phyloP scores from a whole-genome alignment of 192 early-diverging fungal genomes.

The Umbelopsis ramanniana region DNA sequence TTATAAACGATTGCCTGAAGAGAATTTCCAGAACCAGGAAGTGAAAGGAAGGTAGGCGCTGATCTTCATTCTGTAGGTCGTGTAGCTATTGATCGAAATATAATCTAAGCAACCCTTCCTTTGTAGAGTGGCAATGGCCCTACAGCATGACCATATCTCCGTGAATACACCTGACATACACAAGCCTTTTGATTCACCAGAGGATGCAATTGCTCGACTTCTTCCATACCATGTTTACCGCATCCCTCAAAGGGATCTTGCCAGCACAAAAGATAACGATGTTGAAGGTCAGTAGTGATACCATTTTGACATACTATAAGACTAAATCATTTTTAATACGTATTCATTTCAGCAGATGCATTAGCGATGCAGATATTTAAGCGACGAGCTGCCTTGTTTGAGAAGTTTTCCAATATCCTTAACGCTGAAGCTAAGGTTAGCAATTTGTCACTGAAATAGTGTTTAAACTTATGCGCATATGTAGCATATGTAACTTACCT shows the following conservation, averaged over 20 bases:
- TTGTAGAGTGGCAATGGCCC: constrained; percentile 47
- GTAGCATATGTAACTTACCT: neutral
- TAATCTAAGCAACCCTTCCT: neutral
- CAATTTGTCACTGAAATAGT: neutral
- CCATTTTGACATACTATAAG: neutral
- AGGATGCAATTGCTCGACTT: constrained; percentile 66
- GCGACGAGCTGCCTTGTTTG: constrained; percentile 29
- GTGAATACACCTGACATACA: constrained; percentile 51
- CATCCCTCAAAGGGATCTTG: constrained; percentile 57
- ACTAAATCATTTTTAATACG: neutral
- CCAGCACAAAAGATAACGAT: constrained; percentile 39
- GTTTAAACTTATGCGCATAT: neutral
- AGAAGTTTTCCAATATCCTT: constrained; percentile 23
- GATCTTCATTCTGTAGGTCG: neutral
- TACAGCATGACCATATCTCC: constrained; percentile 55
- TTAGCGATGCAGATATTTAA: constrained; percentile 37
- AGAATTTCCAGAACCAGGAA: constrained; percentile 33
- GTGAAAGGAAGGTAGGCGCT: constrained; percentile 33
- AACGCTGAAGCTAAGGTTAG: neutral
- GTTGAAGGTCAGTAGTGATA: constrained; percentile 32
- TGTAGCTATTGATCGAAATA: neutral
- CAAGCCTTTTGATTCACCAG: constrained; percentile 63
- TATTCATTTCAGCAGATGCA: constrained; percentile 7
- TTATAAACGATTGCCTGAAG: constrained; percentile 32
- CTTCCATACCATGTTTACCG: constrained; percentile 80